These are phyloP conservation scores for Dalbergia cultrata DNA, from an alignment of 306 rosid species.

Conservation along the genomic window DNA sequence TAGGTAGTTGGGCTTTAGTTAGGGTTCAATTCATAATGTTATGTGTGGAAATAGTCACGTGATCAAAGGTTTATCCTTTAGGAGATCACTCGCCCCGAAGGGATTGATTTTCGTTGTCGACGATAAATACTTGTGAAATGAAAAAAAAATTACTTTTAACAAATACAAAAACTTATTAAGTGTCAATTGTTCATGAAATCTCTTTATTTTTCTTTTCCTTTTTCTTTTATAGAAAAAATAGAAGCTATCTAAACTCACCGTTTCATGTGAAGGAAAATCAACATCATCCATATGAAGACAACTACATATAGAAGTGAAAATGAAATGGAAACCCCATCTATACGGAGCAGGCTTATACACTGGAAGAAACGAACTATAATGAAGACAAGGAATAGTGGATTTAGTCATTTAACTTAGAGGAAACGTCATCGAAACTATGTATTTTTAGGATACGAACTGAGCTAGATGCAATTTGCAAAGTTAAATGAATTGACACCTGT, in stretches of 20 bases:
- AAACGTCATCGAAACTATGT: background rate
- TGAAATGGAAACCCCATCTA: constrained; percentile 1
- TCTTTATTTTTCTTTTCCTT: no score
- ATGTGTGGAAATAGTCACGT: no score
- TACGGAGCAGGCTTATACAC: background rate
- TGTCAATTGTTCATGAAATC: background rate
- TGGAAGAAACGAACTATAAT: constrained; percentile 25
- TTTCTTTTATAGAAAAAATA: background rate
- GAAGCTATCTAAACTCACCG: background rate
- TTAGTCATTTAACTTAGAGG: background rate
- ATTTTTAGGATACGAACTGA: background rate
- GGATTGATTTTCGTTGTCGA: no score
- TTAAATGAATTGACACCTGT: background rate
- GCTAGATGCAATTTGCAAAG: background rate
- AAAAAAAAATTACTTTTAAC: no score
- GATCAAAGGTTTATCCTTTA: no score
- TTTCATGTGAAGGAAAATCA: constrained; percentile 12
- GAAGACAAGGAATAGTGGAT: background rate
- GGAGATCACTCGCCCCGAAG: no score
- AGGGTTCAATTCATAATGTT: no score
- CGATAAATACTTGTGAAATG: no score
- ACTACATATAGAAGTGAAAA: background rate
- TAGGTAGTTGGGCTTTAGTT: no score
- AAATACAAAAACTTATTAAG: background rate
- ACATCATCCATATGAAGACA: background rate